These are phyloP conservation scores for Diphasiastrum complanatum DNA, from an alignment of 83 land plant genomes.

Conservation along the genomic window DNA sequence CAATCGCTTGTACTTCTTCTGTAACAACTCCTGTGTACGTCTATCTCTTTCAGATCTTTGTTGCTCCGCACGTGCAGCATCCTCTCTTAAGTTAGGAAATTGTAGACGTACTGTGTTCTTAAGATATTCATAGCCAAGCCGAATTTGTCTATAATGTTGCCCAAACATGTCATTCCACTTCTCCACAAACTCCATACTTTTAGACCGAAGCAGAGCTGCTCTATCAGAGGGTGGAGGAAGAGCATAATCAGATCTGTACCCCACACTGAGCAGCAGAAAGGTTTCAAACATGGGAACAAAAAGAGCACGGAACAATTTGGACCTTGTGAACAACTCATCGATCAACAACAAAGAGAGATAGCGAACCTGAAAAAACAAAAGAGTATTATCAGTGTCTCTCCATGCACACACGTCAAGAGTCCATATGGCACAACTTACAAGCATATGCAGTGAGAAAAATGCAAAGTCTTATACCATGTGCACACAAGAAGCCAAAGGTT, in stretches of 20 bases:
- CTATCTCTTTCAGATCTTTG: conserved; percentile 61
- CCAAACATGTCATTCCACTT: conserved; percentile 82
- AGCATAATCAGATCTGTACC: conserved; percentile 54
- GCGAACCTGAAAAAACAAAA: conserved; percentile 58
- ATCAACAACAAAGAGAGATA: conserved; percentile 60
- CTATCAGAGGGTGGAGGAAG: conserved; percentile 74
- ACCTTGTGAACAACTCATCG: conserved; percentile 84
- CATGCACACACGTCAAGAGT: too few species aligned
- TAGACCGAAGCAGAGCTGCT: conserved; percentile 65
- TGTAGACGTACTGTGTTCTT: conserved; percentile 61
- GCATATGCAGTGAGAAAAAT: too few species aligned
- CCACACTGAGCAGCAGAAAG: conserved; percentile 64
- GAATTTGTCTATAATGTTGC: conserved; percentile 60
- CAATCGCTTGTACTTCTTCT: conserved; percentile 49
- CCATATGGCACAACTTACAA: too few species aligned
- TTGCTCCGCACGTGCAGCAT: conserved; percentile 43
- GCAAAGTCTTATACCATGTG: too few species aligned
- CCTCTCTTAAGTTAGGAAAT: conserved; percentile 61
- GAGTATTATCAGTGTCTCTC: too few species aligned
- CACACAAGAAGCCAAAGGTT: too few species aligned
- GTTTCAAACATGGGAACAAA: conserved; percentile 54
- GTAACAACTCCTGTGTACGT: conserved; percentile 54
- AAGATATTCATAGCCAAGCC: conserved; percentile 76
- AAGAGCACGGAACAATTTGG: conserved; percentile 74
- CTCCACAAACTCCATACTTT: conserved; percentile 66